These are phyloP conservation scores for Cryptococcus sp. DNA, from an alignment of 1,284 basidiomycete genomes.

Conservation along the genomic window DNA sequence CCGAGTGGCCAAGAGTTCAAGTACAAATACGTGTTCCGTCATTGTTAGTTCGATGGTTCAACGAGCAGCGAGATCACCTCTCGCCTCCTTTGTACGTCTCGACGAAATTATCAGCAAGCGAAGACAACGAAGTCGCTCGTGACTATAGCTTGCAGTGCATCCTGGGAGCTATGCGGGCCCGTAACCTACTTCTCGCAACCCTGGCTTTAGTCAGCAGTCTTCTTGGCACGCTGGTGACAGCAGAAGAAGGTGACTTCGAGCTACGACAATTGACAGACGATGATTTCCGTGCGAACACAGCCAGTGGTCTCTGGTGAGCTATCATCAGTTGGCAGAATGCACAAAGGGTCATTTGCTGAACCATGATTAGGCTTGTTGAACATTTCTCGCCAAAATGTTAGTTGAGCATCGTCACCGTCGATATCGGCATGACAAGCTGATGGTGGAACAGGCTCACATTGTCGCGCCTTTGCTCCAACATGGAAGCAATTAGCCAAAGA, in stretches of 20 bases:
- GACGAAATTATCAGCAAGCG: no score
- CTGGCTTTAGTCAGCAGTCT: slow-evolving; percentile 2
- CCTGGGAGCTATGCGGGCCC: slow-evolving; percentile 4
- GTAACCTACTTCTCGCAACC: slow-evolving; percentile 2
- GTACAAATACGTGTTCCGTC: no score
- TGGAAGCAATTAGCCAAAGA: slow-evolving; percentile 71
- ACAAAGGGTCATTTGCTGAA: not conserved
- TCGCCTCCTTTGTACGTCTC: no score
- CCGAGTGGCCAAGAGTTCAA: no score
- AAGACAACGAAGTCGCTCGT: no score
- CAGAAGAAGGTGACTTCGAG: slow-evolving; percentile 30
- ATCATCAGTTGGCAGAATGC: not conserved
- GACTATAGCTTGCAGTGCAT: no score
- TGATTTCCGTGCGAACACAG: slow-evolving; percentile 63
- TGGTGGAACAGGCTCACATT: slow-evolving; percentile 45
- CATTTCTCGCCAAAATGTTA: slow-evolving; percentile 53
- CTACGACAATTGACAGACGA: slow-evolving; percentile 61
- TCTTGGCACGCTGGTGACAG: slow-evolving; percentile 1
- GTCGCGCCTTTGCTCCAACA: slow-evolving; percentile 62
- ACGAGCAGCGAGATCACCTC: no score
- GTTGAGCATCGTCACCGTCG: slow-evolving; percentile 4
- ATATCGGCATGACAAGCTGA: not conserved
- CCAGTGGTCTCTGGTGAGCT: slow-evolving; percentile 68
- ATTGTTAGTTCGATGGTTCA: no score
- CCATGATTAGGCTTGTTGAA: slow-evolving; percentile 49